Conservation (phyloP, 768 basidiomycete species). For the Naganishia friedmannii region DNA sequence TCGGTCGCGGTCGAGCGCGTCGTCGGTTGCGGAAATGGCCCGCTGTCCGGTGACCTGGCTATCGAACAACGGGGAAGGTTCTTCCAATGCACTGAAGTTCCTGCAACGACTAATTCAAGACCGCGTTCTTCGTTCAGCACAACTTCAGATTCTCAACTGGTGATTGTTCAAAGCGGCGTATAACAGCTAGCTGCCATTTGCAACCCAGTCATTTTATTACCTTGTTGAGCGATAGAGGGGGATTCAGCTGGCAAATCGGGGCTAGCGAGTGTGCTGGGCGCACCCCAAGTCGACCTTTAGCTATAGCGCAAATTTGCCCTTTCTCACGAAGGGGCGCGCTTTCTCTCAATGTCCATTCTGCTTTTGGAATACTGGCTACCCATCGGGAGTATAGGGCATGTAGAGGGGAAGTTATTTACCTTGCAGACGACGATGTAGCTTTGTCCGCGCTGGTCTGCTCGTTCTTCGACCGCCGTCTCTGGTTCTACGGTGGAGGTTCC, state of each 20-base stretch:
- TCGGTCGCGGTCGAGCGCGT: constrained; percentile 18
- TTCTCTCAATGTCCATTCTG: no score
- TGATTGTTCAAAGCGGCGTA: no score
- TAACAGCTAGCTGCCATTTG: not conserved
- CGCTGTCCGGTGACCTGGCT: no score
- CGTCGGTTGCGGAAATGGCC: constrained; percentile 5
- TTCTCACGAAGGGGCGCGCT: not conserved
- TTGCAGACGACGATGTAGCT: no score
- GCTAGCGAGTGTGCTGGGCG: not conserved
- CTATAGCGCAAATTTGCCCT: not conserved
- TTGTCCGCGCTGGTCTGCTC: not conserved
- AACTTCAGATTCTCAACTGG: not conserved
- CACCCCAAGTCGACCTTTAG: not conserved
- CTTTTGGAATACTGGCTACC: not conserved
- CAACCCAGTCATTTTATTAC: not conserved
- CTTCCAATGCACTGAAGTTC: no score
- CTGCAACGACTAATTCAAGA: not conserved
- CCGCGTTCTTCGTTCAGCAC: not conserved
- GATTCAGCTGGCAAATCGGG: not conserved
- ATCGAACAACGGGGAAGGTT: no score
- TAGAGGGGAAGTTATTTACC: no score
- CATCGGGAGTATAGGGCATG: no score
- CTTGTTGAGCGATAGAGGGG: not conserved
- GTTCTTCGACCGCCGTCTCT: not conserved
- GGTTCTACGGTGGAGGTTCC: not conserved